These are phyloP conservation scores for Bothriochloa decipiens DNA, from an alignment of 176 grass and related monocot genomes.

Conservation along the genomic window DNA sequence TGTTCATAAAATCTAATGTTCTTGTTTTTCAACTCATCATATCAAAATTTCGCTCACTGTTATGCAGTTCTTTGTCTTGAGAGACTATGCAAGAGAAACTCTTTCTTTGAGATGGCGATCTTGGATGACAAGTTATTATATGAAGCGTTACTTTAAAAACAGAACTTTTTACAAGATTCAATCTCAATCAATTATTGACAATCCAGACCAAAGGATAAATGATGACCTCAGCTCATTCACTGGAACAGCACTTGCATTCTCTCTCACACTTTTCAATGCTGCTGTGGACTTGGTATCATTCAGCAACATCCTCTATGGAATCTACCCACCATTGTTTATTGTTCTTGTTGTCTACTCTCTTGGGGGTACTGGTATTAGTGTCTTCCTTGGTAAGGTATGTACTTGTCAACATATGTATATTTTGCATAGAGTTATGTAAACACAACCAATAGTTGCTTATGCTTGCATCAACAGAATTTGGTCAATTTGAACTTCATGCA, in stretches of 20 bases:
- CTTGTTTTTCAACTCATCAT: conserved; percentile 12
- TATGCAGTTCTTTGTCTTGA: conserved; percentile 94
- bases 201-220: conserved; percentile 94
- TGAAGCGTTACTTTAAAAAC: conserved; percentile 91
- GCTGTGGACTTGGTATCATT: conserved; percentile 95
- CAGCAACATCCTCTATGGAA: conserved; percentile 96
- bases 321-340: conserved; percentile 91
- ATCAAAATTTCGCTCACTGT: conserved; percentile 42
- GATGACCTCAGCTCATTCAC: conserved; percentile 96
- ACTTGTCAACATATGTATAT: conserved; percentile 31
- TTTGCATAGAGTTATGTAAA: neutral
- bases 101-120: conserved; percentile 98
- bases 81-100: conserved; percentile 95
- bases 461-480: conserved; percentile 63
- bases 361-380: conserved; percentile 85
- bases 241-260: conserved; percentile 88
- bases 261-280: conserved; percentile 86
- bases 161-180: conserved; percentile 93
- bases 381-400: conserved; percentile 91
- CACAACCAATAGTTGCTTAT: conserved; percentile 31
- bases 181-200: conserved; percentile 94
- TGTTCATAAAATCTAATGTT: conserved; percentile 13
- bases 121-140: conserved; percentile 99
- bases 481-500: conserved; percentile 99
- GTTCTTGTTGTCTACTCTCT: conserved; percentile 98